Evolutionary conservation across 2,329 filamentous ascomycete species (phyloP), one percentile per base, ranked within the genome.

Genomic region (Fusarium sp.): DNA sequence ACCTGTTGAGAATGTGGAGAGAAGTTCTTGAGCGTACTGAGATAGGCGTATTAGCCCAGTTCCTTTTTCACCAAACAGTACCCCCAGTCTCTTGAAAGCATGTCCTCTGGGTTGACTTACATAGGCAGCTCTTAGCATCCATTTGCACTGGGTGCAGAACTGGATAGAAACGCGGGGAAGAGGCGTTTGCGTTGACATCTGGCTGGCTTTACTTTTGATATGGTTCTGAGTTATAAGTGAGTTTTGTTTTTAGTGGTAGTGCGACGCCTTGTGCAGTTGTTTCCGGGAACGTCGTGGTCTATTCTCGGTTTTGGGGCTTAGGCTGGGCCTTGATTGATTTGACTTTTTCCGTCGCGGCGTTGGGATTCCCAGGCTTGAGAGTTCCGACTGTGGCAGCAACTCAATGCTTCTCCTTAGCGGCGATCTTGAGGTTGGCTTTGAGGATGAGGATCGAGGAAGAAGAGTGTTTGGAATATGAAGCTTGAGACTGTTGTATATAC

Each of bases 121-220:
- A 79, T 96, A 97, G 71, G 93, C 92, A 35, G 93, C 93, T 62
- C 93, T 83, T 13, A 96, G 82, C 87, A 96, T 92, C 93, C 94
- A 97, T 81, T 92, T 92, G 80, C 94, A 97, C 81, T 97, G 93
- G 1, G 93, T 97, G 82, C 94, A 97, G 81, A 92, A 97, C 71
- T 91, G 88, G 75, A 97, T 97, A n/a, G 90, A 90, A 53, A 97
- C 85, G 45, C 93, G 88, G 5, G 94, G 94, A 13, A 78, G 73
- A 35, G 71, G 62, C 54, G 57, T 65, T 28, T 41, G 52, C 15
- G 58, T 47, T 15, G 61, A 32, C 17, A 44, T 54, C 13, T 72
- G 59, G 37, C 44, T 54, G 28, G 58, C 56, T 72, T 71, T 68
- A 28, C 5, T 53, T 14, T 39, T 15, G 20, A 17, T 45, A 30